A percentile compares a stretch with the other conserved stretches of the same genome.
phyloP scores from a whole-genome alignment of 2,329 filamentous ascomycete species.

The Aurifilum marmelostoma region DNA sequence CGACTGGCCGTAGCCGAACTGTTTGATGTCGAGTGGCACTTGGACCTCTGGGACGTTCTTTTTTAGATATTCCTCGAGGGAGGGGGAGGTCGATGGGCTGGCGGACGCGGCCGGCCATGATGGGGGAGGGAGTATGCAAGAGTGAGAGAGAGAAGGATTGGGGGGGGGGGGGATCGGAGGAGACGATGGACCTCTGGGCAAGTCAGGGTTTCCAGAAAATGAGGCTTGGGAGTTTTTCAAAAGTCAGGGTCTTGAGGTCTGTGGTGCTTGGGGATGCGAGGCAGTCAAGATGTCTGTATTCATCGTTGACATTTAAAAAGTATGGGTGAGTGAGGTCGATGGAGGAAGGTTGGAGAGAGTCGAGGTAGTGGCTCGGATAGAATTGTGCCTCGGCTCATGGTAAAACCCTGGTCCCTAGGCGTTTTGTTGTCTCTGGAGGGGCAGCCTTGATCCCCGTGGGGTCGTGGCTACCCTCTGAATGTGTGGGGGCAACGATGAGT shows the following conservation, averaged over 20 bases:
- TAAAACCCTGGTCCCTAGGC: not conserved
- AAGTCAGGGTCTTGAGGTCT: no score
- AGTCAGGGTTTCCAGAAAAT: not conserved
- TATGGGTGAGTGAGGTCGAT: constrained; percentile 4
- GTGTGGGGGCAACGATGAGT: not conserved
- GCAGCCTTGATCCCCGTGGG: no score
- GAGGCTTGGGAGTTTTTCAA: not conserved
- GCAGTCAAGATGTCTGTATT: no score
- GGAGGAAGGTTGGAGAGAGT: not conserved
- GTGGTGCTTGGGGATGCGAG: not conserved
- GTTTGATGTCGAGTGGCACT: constrained; percentile 83
- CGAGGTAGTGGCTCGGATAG: not conserved
- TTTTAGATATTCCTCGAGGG: constrained; percentile 78
- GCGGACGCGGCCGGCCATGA: constrained; percentile 83
- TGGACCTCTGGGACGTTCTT: constrained; percentile 81
- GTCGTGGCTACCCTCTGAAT: not conserved
- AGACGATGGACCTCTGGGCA: not conserved
- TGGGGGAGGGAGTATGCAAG: constrained; percentile 12
- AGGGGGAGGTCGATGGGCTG: constrained; percentile 85
- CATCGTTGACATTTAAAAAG: not conserved
- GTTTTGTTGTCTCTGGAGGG: no score
- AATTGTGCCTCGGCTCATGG: constrained; percentile 10
- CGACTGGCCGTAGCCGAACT: constrained; percentile 97
- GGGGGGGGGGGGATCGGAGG: not conserved
- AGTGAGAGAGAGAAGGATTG: not conserved